A percentile compares a stretch with the other conserved stretches of the same genome.
These are phyloP conservation scores for Ogataea ramenticola DNA, from an alignment of 805 yeast species.

Conservation along the genomic window DNA sequence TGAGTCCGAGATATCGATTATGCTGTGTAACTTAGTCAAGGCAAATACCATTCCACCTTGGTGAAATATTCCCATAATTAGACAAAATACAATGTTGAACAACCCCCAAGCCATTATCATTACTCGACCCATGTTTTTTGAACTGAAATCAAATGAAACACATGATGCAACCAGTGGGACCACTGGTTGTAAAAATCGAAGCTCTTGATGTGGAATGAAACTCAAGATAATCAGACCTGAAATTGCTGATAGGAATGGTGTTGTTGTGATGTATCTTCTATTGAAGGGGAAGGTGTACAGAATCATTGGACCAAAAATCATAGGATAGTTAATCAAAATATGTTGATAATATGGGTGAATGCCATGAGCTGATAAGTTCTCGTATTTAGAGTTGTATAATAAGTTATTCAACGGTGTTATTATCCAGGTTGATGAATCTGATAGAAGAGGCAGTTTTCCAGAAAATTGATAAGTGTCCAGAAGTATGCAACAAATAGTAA, in stretches of 20 bases:
- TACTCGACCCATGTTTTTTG: slow-evolving; percentile 10
- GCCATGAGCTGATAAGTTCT: slow-evolving; percentile 73
- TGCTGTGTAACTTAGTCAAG: slow-evolving; percentile 31
- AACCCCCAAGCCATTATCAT: slow-evolving; percentile 43
- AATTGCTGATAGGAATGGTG: slow-evolving; percentile 51
- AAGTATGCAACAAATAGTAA: slow-evolving; percentile 32
- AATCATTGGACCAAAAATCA: slow-evolving; percentile 72
- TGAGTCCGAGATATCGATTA: slow-evolving; percentile 7
- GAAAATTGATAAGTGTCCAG: slow-evolving; percentile 45
- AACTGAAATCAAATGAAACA: slow-evolving; percentile 24
- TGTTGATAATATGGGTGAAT: slow-evolving; percentile 76
- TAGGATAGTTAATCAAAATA: slow-evolving; percentile 67
- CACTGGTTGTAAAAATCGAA: slow-evolving; percentile 77
- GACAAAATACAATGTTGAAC: slow-evolving; percentile 54
- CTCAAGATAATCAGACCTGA: slow-evolving; percentile 64
- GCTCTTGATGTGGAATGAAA: slow-evolving; percentile 83
- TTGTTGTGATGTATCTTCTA: slow-evolving; percentile 35
- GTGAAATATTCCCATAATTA: slow-evolving; percentile 74
- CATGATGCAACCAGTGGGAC: slow-evolving; percentile 64
- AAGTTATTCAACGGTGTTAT: slow-evolving; percentile 77
- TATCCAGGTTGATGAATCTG: slow-evolving; percentile 25
- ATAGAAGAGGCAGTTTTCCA: slow-evolving; percentile 3
- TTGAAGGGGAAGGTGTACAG: slow-evolving; percentile 34
- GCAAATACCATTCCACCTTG: slow-evolving; percentile 87
- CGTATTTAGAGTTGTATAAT: slow-evolving; percentile 51